Conservation (phyloP, 1,284 basidiomycete species). For the Cryptococcus sp. region DNA sequence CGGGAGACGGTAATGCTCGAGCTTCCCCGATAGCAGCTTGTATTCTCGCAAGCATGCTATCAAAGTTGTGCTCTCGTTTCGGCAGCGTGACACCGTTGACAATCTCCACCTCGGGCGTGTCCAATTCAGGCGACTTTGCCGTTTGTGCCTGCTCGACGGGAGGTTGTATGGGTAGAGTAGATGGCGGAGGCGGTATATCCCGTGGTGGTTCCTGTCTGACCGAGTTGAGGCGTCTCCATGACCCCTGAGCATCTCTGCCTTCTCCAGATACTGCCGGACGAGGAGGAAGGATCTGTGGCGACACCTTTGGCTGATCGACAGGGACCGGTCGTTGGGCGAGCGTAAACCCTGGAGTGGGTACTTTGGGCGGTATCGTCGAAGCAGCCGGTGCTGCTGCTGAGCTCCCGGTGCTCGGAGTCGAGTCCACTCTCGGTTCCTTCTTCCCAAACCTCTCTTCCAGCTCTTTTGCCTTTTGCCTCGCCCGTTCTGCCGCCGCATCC, state of each 20-base stretch:
- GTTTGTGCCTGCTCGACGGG: background rate
- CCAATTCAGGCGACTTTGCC: background rate
- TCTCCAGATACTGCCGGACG: constrained; percentile 22
- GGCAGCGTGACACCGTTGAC: background rate
- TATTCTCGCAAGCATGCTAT: constrained; percentile 81
- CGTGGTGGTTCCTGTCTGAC: background rate
- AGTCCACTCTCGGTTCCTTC: constrained; percentile 20
- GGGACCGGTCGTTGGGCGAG: background rate
- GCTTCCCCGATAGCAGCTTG: constrained; percentile 68
- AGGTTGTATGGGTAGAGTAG: background rate
- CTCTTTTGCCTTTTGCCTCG: constrained; percentile 75
- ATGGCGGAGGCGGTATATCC: background rate
- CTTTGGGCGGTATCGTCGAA: background rate
- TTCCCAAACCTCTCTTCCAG: constrained; percentile 68
- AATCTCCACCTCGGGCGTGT: background rate
- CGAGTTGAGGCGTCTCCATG: background rate
- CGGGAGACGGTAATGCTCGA: constrained; percentile 54
- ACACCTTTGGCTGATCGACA: background rate
- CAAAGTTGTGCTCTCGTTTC: constrained; percentile 59
- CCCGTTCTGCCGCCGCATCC: constrained; percentile 74
- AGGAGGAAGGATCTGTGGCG: background rate
- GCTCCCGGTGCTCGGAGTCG: background rate
- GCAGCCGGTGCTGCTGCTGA: background rate
- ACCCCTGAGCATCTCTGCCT: background rate
- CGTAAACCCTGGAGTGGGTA: background rate